These are phyloP conservation scores for Alloteropsis semialata DNA, from an alignment of 176 grass and related monocot species.

Conservation along the genomic window DNA sequence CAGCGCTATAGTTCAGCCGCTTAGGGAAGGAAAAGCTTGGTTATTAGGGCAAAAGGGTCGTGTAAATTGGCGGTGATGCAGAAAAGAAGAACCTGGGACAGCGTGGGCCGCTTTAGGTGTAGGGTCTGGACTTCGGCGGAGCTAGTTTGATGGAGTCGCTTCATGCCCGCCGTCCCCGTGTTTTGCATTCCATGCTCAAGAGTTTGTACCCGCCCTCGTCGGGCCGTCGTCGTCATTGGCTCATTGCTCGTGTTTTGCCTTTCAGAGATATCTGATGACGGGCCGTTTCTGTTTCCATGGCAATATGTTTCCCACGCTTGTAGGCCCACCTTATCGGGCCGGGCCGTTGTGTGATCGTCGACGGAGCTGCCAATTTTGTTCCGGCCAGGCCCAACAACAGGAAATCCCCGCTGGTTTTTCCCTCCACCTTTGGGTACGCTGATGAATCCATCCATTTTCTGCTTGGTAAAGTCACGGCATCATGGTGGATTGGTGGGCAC, in stretches of 20 bases:
- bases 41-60: background rate
- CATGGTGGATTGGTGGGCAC: background rate
- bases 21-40: background rate
- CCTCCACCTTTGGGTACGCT: background rate
- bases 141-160: too few relatives aligned
- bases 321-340: too few relatives aligned
- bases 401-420: background rate
- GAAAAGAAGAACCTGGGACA: background rate
- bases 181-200: background rate
- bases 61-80: constrained; percentile 13
- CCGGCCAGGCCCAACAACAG: background rate
- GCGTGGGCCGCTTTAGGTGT: background rate
- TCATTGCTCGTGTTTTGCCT: background rate
- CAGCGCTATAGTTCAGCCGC: background rate
- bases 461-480: background rate
- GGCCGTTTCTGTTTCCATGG: background rate
- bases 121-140: background rate
- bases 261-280: background rate
- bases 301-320: background rate
- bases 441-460: background rate
- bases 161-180: background rate
- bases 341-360: too few relatives aligned
- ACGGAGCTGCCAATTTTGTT: too few relatives aligned
- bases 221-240: background rate
- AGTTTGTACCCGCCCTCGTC: background rate